A percentile compares a stretch with the other conserved stretches of the same genome.
These are phyloP conservation scores for Persicaria tinctoria DNA, from an alignment of 148 eudicot species.

Conservation along the genomic window DNA sequence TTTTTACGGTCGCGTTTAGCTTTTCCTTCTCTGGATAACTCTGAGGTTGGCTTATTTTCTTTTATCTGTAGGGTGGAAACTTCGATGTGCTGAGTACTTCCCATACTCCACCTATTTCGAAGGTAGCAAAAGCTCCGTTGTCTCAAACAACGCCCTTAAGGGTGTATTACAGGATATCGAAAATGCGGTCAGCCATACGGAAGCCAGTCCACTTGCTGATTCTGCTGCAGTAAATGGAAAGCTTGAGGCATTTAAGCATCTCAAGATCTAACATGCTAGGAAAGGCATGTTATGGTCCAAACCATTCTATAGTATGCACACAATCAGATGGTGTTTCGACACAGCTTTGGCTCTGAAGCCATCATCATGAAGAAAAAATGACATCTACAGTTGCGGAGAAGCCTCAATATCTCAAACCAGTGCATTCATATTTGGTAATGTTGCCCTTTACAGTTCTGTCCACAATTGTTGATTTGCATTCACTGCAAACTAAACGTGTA, in stretches of 20 bases:
- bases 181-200: constrained; percentile 36
- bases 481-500: background rate
- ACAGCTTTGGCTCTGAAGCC: constrained; percentile 8
- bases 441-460: background rate
- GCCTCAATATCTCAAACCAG: background rate
- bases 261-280: constrained; percentile 28
- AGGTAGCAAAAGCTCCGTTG: constrained; percentile 65
- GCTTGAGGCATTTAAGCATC: constrained; percentile 50
- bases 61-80: constrained; percentile 68
- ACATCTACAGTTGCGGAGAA: background rate
- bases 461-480: background rate
- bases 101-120: constrained; percentile 76
- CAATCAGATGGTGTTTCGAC: constrained; percentile 7
- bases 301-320: background rate
- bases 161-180: constrained; percentile 25
- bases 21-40: background rate
- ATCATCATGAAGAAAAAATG: background rate
- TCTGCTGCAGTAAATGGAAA: constrained; percentile 48
- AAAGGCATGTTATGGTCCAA: constrained; percentile 1
- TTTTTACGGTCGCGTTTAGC: background rate
- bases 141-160: constrained; percentile 33
- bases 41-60: background rate
- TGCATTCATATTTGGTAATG: background rate
- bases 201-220: constrained; percentile 13
- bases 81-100: constrained; percentile 66